Evolutionary conservation across 495 filamentous ascomycete species (phyloP).

Genomic region (Rhypophila decipiens): DNA sequence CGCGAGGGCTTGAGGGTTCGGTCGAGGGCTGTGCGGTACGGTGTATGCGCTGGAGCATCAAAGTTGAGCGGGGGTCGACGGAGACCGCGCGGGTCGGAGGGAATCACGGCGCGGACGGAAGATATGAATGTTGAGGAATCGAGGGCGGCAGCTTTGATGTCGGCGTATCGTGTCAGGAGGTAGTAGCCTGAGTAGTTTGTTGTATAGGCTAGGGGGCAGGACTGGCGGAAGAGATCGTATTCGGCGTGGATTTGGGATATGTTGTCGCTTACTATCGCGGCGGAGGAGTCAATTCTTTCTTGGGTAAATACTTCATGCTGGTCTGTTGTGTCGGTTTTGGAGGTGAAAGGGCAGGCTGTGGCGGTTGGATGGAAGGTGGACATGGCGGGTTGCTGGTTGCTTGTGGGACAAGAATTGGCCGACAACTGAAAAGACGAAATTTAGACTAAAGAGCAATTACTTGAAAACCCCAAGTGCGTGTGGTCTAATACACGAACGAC

Average conservation of each 20-base stretch:
- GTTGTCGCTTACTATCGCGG: slow-evolving; percentile 8
- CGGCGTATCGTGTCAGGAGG: slow-evolving; percentile 10
- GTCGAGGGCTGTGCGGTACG: slow-evolving; percentile 9
- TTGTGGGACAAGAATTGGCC: neutral
- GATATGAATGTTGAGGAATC: slow-evolving; percentile 10
- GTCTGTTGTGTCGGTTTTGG: neutral
- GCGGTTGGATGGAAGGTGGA: neutral
- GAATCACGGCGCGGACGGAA: slow-evolving; percentile 7
- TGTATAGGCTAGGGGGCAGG: slow-evolving; percentile 8
- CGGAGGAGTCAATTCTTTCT: slow-evolving; percentile 7
- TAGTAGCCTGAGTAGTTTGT: slow-evolving; percentile 8
- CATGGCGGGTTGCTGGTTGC: neutral
- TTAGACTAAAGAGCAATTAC: neutral
- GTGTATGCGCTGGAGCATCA: slow-evolving; percentile 7
- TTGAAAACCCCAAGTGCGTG: no score
- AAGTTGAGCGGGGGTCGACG: slow-evolving; percentile 9
- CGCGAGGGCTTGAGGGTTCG: slow-evolving; percentile 7
- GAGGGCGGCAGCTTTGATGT: slow-evolving; percentile 7
- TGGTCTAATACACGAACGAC: no score
- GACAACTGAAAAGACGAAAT: neutral
- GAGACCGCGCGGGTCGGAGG: slow-evolving; percentile 7
- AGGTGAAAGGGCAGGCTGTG: neutral
- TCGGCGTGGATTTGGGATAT: slow-evolving; percentile 3
- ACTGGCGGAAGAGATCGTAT: slow-evolving; percentile 6
- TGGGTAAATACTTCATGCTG: slow-evolving; percentile 1